phyloP scores from a whole-genome alignment of 176 grass and related monocot genomes.

The Saccharum spontaneum region DNA sequence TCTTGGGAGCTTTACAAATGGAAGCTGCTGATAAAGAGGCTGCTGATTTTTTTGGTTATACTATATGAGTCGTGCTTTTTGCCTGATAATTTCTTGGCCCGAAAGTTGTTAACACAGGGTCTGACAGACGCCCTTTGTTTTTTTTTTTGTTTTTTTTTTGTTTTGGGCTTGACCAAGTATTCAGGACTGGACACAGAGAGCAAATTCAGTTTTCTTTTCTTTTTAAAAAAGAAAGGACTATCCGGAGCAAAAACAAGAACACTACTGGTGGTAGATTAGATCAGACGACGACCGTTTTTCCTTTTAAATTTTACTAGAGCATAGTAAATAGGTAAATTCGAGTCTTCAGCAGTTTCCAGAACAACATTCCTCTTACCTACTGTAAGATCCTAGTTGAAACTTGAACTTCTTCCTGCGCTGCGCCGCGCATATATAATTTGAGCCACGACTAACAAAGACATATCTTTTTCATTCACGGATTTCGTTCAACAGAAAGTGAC shows the following conservation, averaged over 20 bases:
- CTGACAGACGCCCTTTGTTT: neutral
- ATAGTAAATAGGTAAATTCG: neutral
- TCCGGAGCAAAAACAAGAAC: neutral
- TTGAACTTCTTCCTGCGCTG: neutral
- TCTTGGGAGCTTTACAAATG: conserved; percentile 30
- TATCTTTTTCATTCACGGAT: neutral
- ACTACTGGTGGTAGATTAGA: neutral
- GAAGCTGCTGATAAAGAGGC: conserved; percentile 10
- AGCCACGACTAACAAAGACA: neutral
- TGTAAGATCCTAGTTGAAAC: neutral
- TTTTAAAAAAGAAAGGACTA: neutral
- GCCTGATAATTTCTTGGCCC: neutral
- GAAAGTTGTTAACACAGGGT: neutral
- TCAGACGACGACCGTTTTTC: neutral
- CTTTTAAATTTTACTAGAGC: neutral
- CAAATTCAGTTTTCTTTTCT: neutral
- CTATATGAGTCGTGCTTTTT: neutral
- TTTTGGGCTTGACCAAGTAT: neutral
- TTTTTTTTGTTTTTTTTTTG: no score
- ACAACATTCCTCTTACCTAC: neutral
- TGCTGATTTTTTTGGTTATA: neutral
- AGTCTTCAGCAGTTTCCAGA: neutral
- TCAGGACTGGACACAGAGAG: neutral
- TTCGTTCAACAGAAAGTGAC: conserved; percentile 7
- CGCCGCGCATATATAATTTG: no score